Conservation (phyloP, 1,139 yeast species). For the Candida buenavistaensis region DNA sequence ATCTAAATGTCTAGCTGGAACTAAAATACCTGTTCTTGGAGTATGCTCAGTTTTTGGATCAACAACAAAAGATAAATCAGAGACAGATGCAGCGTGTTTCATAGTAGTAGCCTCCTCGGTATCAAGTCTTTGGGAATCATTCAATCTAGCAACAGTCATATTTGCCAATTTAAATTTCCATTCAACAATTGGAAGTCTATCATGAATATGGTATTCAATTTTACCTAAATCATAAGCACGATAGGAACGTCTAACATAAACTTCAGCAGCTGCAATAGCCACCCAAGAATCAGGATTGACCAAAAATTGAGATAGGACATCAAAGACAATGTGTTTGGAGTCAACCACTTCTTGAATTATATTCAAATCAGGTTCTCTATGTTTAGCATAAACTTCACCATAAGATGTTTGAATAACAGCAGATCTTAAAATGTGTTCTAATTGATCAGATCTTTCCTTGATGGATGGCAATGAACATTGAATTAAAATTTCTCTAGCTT, state of each 20-base stretch:
- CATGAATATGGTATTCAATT: conserved; percentile 62
- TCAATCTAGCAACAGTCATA: conserved; percentile 63
- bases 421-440: conserved; percentile 90
- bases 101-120: conserved; percentile 39
- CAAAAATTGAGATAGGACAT: conserved; percentile 89
- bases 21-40: conserved; percentile 82
- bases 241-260: conserved; percentile 93
- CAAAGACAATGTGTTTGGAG: conserved; percentile 93
- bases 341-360: conserved; percentile 89
- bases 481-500: conserved; percentile 93
- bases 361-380: conserved; percentile 79
- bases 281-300: conserved; percentile 83
- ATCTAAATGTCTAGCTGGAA: conserved; percentile 80
- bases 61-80: conserved; percentile 84
- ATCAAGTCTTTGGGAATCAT: conserved; percentile 57
- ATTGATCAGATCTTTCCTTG: conserved; percentile 93
- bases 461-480: conserved; percentile 96
- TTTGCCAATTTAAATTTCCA: conserved; percentile 84
- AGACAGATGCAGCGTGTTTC: conserved; percentile 89
- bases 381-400: conserved; percentile 77
- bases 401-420: conserved; percentile 87
- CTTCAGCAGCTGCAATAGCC: conserved; percentile 94
- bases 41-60: conserved; percentile 57
- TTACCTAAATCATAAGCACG: conserved; percentile 90
- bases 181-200: conserved; percentile 67